Evolutionary conservation across 1,139 yeast species (phyloP), one percentile per base, ranked within the genome.

Genomic region (Diutina neorugosa): DNA sequence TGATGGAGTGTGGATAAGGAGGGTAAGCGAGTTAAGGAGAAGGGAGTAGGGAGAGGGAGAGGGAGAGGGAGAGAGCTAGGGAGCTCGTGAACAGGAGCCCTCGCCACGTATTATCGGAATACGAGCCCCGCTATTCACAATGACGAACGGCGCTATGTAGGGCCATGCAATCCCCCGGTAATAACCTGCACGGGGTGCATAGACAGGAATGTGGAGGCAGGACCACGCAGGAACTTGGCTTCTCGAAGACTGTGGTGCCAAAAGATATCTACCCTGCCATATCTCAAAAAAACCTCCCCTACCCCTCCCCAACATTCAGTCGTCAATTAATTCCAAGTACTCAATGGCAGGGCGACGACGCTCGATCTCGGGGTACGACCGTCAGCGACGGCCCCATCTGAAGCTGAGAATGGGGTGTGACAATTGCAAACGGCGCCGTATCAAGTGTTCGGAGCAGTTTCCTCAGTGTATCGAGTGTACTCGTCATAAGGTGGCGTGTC

Each of bases 401-500:
- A 46, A 46, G 23, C 41, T 27, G 40, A 18, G 50, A 6, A 27
- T 27, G 40, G 50, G 50, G 21, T 46, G 50, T 46, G 50, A 46
- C 21, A 46, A 25, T 11, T 46, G 50, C 21, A 46, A 46, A 16
- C 37, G 40, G 7, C 50, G 50, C 37, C 37, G 50, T 4, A 46
- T 46, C 14, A 46, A 46, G 21, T 46, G 50, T 34, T 27, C 27
- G n/a, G 50, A 46, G 21, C 40, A 27, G 40, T 46, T 46, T n/a
- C 50, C 50, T n/a, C 50, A 46, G 16, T 46, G 50, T 34, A n/a
- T 25, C 27, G 50, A 46, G 16, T 46, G 50, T 18, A 46, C 50
- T 14, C 50, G 50, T 3, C 50, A 46, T n/a, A 46, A 46, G 40
- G 50, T 46, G 37, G 50, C 16, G 40, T 46, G 50, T 27, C 27